A percentile compares a stretch with the other conserved stretches of the same genome.
phyloP scores from a whole-genome alignment of 2,329 filamentous ascomycete species.

The Aspergillaceae sp. region DNA sequence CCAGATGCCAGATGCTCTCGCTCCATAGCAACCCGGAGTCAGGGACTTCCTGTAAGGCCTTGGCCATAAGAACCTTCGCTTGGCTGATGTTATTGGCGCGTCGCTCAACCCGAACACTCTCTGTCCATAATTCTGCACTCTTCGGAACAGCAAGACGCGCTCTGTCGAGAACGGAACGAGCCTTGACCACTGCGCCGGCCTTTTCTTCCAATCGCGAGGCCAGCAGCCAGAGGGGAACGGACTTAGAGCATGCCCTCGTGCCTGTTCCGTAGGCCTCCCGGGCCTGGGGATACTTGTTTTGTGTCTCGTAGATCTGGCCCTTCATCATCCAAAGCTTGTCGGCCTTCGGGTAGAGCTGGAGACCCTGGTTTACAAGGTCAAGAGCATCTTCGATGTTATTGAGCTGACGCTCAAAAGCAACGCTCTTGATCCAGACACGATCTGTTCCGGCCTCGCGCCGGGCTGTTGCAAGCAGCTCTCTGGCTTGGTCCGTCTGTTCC shows the following conservation, averaged over 20 bases:
- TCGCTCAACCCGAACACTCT: conserved; percentile 87
- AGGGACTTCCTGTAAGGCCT: conserved; percentile 83
- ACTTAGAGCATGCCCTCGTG: conserved; percentile 75
- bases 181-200: conserved; percentile 75
- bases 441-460: conserved; percentile 87
- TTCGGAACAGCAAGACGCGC: conserved; percentile 82
- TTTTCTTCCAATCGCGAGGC: conserved; percentile 82
- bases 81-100: conserved; percentile 74
- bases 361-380: conserved; percentile 75
- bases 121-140: conserved; percentile 75
- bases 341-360: conserved; percentile 75
- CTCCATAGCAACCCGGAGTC: conserved; percentile 81
- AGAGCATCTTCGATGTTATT: conserved; percentile 72
- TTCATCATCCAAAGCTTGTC: conserved; percentile 98
- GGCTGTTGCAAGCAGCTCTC: conserved; percentile 71
- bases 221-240: conserved; percentile 81
- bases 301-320: conserved; percentile 87
- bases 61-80: conserved; percentile 87
- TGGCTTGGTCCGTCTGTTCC: conserved; percentile 69
- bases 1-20: conserved; percentile 92
- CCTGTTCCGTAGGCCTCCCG: conserved; percentile 84
- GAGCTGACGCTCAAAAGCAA: conserved; percentile 81
- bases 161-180: conserved; percentile 84
- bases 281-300: conserved; percentile 71
- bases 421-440: conserved; percentile 93